Base-by-base conservation (phyloP, 257 asterid species). In the Capsicum baccatum region DNA sequence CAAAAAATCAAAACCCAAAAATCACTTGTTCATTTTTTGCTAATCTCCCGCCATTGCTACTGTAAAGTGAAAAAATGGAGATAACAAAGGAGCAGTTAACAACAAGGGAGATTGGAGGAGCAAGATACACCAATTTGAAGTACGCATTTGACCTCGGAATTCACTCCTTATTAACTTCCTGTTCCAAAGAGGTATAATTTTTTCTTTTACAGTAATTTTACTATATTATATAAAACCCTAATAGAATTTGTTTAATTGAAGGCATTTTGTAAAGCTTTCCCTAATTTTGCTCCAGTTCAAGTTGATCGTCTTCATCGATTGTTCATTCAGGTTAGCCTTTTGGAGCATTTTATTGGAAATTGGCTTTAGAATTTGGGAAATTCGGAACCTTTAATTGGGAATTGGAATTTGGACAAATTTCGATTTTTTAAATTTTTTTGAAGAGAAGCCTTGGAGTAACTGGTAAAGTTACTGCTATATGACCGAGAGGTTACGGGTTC, bases 221-320 rank as follows among this genome's bases (percentile, higher is more conserved):
- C 33, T 26, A 26, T 26, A 26, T 26, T 26, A 26, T 26, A 26
- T 26, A 26, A 26, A 26, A 26, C 33, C 33, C 33, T 26, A 26
- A 26, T 26, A 26, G 33, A 26, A 26, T 26, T 26, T 26, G 33
- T 26, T 73, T 52, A 16, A 66, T 50, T 84, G 56, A 33, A 85
- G 90, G 86, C 16, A 33, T 87, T 87, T 58, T 83, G 39, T 69
- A 70, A 79, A 42, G 83, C 81, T n/a, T 87, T 87, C 64, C 86
- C 88, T 6, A 83, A 67, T 50, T 85, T 83, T 37, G 47, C 78
- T 4, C 70, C 71, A 44, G 48, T 83, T 16, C 88, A 87, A 84
- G 79, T 73, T 16, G 89, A 87, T 3, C 74, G 84, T 59, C 89
- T 87, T 44, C 88, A 82, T 48, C 83, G 83, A 63, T 79, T 87